These are phyloP conservation scores for Prunus salicina DNA, from an alignment of 306 rosid genomes.

Conservation along the genomic window DNA sequence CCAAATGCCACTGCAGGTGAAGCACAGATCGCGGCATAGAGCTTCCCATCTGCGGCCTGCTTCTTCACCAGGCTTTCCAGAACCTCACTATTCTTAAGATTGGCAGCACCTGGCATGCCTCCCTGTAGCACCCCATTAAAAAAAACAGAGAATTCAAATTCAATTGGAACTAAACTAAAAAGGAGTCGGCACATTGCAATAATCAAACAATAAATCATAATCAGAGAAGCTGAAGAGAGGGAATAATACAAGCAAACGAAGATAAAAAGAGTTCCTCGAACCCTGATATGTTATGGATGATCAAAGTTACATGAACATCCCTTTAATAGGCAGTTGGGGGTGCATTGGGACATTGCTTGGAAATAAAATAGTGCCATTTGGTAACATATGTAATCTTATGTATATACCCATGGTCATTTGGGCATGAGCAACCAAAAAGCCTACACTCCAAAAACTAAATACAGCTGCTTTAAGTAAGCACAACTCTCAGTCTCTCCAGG, in stretches of 20 bases:
- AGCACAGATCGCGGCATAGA: conserved; percentile 86
- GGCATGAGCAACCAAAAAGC: neutral
- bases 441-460: neutral
- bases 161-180: neutral
- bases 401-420: neutral
- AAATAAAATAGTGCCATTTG: neutral
- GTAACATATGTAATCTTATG: neutral
- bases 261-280: neutral
- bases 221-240: neutral
- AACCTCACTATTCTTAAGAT: conserved; percentile 49
- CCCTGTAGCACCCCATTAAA: too few species aligned
- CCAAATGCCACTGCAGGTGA: conserved; percentile 91
- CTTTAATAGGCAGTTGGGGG: neutral
- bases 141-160: conserved; percentile 17
- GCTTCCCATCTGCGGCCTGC: conserved; percentile 74
- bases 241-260: neutral
- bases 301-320: neutral
- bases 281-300: neutral
- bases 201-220: neutral
- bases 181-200: neutral
- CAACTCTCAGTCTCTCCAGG: too few species aligned
- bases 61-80: conserved; percentile 55
- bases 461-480: neutral
- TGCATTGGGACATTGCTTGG: neutral
- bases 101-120: conserved; percentile 75